phyloP scores from a whole-genome alignment of 2,329 filamentous ascomycete genomes.

The Cytospora schulzeri region DNA sequence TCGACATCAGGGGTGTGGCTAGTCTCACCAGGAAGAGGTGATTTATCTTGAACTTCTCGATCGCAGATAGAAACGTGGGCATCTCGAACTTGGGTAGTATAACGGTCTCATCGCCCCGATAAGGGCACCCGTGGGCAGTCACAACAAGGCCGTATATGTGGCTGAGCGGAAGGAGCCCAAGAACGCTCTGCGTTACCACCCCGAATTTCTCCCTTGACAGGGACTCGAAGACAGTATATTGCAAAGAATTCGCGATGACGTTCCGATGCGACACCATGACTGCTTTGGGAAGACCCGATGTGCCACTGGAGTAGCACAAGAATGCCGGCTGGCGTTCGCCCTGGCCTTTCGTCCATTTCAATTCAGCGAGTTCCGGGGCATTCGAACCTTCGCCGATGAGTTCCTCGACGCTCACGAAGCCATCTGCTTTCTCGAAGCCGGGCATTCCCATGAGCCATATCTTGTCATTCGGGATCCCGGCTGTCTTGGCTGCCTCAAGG shows the following conservation, averaged over 20 bases:
- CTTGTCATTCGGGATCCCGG: constrained; percentile 62
- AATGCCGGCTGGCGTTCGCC: constrained; percentile 71
- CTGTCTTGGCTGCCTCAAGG: constrained; percentile 63
- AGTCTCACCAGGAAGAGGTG: constrained; percentile 62
- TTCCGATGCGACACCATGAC: constrained; percentile 82
- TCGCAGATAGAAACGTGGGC: constrained; percentile 58
- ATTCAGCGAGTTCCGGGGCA: constrained; percentile 54
- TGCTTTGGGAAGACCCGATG: constrained; percentile 81
- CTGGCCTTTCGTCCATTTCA: constrained; percentile 66
- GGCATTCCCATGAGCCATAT: constrained; percentile 73
- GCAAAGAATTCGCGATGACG: constrained; percentile 75
- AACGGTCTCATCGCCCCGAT: constrained; percentile 71
- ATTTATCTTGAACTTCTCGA: constrained; percentile 68
- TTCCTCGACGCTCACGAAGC: constrained; percentile 67
- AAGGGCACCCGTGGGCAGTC: constrained; percentile 65
- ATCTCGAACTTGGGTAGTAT: constrained; percentile 76
- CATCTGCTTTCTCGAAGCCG: constrained; percentile 50
- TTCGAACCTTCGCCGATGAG: constrained; percentile 62
- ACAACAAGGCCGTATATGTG: constrained; percentile 81
- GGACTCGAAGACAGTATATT: constrained; percentile 53
- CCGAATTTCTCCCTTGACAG: constrained; percentile 40
- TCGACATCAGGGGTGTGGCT: not conserved
- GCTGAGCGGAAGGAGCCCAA: constrained; percentile 77
- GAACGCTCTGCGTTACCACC: constrained; percentile 47
- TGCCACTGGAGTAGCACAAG: constrained; percentile 79